Base-by-base conservation (phyloP, 345 rosid species). In the Barbarea vulgaris region DNA sequence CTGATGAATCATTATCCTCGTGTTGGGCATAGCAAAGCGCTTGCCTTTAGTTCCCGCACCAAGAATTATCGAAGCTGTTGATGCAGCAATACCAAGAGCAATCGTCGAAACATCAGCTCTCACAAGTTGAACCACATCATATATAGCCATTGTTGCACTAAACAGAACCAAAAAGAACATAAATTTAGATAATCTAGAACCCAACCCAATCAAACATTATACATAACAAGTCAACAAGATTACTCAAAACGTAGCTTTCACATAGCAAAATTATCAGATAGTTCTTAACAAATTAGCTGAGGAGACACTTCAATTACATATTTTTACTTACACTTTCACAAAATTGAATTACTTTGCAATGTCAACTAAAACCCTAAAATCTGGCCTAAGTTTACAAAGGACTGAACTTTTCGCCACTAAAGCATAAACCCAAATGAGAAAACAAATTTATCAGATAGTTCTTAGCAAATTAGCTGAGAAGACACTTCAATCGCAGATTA, bases 131-230 rank as follows among this genome's bases (percentile, higher is more conserved):
- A 95, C 84, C 25, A 88, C 96, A 22, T 95, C 99, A 51, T 87
- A 90, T 79, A 95, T 95, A 27, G 96, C 99, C 97, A 95, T 89
- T 7, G 97, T 85, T 69, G 98, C 96, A 82, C 99, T 95, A 88
- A 88, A 48, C 52, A 28, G 2, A n/a, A 46, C 37, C 37, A 7
- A 13, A 58, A 52, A 36, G 1, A 36, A 58, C 52, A 39, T 5
- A n/a, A 22, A 51, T 57, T 66, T 64, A 56, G 54, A 70, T 64
- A 10, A 46, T 53, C 41, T 69, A 55, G 1, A 46, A 47, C 0
- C 25, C 17, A 55, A 55, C 39, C 13, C 13, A 41, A 61, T 30
- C 31, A 59, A 61, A 69, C 57, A 31, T 13, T 36, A 15, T 25
- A 42, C 1, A 24, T n/a, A 5, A 39, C 25, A 17, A 54, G 39